These are phyloP conservation scores for Plasmodium relictum DNA, from an alignment of 169 alveolate genomes.

Conservation along the genomic window DNA sequence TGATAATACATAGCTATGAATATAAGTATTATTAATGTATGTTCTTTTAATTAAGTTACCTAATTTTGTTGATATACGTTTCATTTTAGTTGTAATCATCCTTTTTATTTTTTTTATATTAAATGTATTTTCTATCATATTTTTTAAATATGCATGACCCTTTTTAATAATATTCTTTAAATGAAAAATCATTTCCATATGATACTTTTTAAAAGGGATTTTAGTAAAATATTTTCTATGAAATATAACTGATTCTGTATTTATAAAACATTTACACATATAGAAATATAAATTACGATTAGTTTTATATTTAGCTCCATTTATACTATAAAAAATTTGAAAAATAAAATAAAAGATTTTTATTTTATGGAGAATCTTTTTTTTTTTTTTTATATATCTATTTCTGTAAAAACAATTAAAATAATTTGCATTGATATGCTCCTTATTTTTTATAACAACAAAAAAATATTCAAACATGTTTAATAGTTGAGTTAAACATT, in stretches of 20 bases:
- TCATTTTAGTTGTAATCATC: slow-evolving; percentile 12
- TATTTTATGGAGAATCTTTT: not conserved
- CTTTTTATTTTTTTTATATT: not conserved
- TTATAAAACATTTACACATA: not conserved
- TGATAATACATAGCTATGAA: slow-evolving; percentile 50
- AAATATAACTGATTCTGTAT: slow-evolving; percentile 6
- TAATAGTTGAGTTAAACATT: slow-evolving; percentile 15
- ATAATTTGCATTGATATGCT: slow-evolving; percentile 24
- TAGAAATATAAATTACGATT: not conserved
- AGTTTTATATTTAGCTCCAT: slow-evolving; percentile 10
- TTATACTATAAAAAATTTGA: slow-evolving; percentile 1
- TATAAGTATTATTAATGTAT: slow-evolving; percentile 9
- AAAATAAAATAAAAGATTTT: slow-evolving; percentile 11
- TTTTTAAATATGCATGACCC: slow-evolving; percentile 12
- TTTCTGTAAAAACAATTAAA: slow-evolving; percentile 52
- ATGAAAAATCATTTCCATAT: not conserved
- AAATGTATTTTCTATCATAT: slow-evolving; percentile 6
- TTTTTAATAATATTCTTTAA: not conserved
- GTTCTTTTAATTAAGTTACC: not conserved
- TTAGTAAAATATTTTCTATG: not conserved
- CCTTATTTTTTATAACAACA: slow-evolving; percentile 10
- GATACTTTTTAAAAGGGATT: not conserved
- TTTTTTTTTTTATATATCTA: slow-evolving; percentile 40
- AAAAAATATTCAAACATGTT: slow-evolving; percentile 39
- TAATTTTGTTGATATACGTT: not conserved